A percentile compares a stretch with the other conserved stretches of the same genome.
These are phyloP conservation scores for Cyberlindnera meyerae DNA, from an alignment of 805 yeast genomes.

Conservation along the genomic window DNA sequence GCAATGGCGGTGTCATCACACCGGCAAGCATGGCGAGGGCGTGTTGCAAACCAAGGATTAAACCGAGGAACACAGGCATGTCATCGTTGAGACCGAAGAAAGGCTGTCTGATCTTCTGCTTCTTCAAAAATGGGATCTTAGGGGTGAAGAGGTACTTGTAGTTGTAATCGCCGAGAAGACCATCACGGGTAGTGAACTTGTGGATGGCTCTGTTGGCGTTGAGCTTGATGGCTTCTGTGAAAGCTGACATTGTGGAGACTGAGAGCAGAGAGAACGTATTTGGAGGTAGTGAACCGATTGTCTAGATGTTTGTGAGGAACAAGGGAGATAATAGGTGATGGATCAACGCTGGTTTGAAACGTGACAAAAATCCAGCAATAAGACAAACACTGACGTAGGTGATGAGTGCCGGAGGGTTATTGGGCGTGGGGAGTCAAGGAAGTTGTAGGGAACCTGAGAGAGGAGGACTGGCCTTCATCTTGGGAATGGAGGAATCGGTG, in stretches of 20 bases:
- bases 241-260: slow-evolving; percentile 1
- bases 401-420: too few relatives aligned
- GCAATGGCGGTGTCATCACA: slow-evolving; percentile 75
- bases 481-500: too few relatives aligned
- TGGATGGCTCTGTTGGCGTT: slow-evolving; percentile 1
- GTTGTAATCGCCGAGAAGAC: slow-evolving; percentile 83
- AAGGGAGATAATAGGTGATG: slow-evolving; percentile 1
- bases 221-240: slow-evolving; percentile 1
- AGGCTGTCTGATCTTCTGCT: slow-evolving; percentile 53
- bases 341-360: not conserved
- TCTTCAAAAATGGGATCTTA: slow-evolving; percentile 57
- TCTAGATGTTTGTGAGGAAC: slow-evolving; percentile 2
- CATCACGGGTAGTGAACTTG: slow-evolving; percentile 61
- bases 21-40: slow-evolving; percentile 91
- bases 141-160: slow-evolving; percentile 79
- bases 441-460: too few relatives aligned
- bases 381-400: slow-evolving; percentile 1
- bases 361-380: not conserved
- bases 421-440: too few relatives aligned
- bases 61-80: slow-evolving; percentile 74
- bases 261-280: too few relatives aligned
- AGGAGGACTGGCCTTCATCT: too few relatives aligned
- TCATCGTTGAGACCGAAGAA: slow-evolving; percentile 77
- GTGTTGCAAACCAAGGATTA: slow-evolving; percentile 81
- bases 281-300: too few relatives aligned